These are phyloP conservation scores for Avena atlantica DNA, from an alignment of 176 grass and related monocot species.

Conservation along the genomic window DNA sequence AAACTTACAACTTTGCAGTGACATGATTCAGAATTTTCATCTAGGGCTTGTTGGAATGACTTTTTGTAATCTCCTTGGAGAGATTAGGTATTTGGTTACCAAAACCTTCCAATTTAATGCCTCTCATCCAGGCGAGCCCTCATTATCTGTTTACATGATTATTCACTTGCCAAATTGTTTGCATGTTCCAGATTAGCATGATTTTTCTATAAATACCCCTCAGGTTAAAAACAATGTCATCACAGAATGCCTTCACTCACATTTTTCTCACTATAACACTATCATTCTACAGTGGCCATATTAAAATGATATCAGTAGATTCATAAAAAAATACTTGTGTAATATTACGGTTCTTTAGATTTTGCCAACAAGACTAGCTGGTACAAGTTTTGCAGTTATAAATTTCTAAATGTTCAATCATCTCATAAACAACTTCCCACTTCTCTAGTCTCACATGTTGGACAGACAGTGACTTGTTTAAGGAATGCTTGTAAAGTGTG, in stretches of 20 bases:
- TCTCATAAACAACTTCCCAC: conserved; percentile 10
- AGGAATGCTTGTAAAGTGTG: not conserved
- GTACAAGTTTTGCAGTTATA: conserved; percentile 20
- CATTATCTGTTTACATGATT: conserved; percentile 16
- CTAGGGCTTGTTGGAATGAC: conserved; percentile 9
- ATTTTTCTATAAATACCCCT: conserved; percentile 19
- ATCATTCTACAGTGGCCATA: conserved; percentile 3
- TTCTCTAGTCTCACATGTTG: conserved; percentile 16
- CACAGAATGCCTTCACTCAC: conserved; percentile 8
- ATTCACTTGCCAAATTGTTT: conserved; percentile 22
- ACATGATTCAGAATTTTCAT: conserved; percentile 26
- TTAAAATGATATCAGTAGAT: not conserved
- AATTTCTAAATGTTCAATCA: conserved; percentile 3
- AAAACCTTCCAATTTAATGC: conserved; percentile 17
- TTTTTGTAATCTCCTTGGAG: not conserved
- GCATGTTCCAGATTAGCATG: conserved; percentile 35
- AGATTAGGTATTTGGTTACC: conserved; percentile 16
- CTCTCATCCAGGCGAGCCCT: not conserved
- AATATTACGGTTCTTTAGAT: not conserved
- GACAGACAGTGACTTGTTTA: not conserved
- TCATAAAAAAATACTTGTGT: too few relatives aligned
- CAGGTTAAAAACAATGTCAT: not conserved
- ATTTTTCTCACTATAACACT: conserved; percentile 22
- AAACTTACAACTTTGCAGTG: not conserved
- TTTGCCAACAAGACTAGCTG: conserved; percentile 6